phyloP scores from a whole-genome alignment of 805 yeast species.

The Nakazawaea populi region DNA sequence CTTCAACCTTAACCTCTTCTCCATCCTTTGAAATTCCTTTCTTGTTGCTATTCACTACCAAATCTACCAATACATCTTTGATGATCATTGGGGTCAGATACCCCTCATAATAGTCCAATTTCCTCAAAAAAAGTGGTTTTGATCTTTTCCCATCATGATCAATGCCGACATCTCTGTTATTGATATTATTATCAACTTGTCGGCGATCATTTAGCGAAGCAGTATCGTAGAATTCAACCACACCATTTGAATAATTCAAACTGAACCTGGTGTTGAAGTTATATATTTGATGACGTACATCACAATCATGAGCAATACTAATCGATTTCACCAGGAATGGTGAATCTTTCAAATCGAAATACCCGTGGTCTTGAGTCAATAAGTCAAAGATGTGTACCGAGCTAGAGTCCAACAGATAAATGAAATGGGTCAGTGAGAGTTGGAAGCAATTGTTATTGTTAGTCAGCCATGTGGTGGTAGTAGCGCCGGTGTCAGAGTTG shows the following conservation, averaged over 20 bases:
- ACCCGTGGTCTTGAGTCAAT: neutral
- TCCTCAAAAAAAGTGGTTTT: neutral
- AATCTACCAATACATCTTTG: conserved; percentile 2
- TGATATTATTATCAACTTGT: neutral
- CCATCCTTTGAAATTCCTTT: neutral
- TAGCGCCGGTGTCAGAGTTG: neutral
- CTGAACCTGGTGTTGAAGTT: neutral
- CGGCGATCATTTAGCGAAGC: neutral
- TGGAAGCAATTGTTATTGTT: neutral
- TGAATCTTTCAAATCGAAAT: neutral
- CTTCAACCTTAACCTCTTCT: too few relatives aligned
- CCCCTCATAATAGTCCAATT: neutral
- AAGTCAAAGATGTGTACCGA: neutral
- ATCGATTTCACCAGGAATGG: neutral
- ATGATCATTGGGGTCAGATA: neutral
- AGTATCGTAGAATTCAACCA: neutral
- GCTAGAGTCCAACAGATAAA: neutral
- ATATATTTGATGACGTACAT: neutral
- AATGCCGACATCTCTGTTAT: too few relatives aligned
- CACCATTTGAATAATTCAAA: neutral
- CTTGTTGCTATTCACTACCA: neutral
- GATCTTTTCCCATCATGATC: neutral
- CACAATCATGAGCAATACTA: neutral
- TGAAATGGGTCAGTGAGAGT: neutral
- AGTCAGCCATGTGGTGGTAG: neutral